Conservation (phyloP, 192 early-diverging fungal genomes). For the Lunasporangiospora selenospora region DNA sequence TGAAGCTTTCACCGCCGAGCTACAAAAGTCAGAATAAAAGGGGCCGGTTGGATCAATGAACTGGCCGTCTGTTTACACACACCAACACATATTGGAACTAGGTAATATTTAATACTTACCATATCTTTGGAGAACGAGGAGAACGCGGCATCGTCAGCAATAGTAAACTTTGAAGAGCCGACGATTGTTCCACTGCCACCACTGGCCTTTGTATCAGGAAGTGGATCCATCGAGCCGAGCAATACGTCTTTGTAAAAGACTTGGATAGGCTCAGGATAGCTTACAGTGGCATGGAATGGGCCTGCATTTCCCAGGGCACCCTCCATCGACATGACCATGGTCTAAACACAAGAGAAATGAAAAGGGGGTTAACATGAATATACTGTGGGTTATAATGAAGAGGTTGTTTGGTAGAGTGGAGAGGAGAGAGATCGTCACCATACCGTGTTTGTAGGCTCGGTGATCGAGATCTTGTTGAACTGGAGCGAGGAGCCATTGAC, state of each 20-base stretch:
- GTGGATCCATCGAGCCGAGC: constrained; percentile 16
- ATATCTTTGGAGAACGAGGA: constrained; percentile 27
- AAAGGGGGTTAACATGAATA: too few species aligned
- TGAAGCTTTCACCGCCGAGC: neutral
- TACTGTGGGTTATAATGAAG: too few species aligned
- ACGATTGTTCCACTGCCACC: neutral
- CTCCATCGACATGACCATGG: constrained; percentile 26
- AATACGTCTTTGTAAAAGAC: constrained; percentile 27
- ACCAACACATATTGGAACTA: too few species aligned
- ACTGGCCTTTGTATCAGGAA: neutral
- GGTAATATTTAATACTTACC: constrained; percentile 11
- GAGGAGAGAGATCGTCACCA: too few species aligned
- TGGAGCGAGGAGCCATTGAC: constrained; percentile 45
- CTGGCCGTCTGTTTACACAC: too few species aligned
- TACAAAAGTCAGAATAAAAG: neutral
- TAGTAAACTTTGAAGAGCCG: neutral
- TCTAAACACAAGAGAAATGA: too few species aligned
- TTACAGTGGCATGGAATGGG: constrained; percentile 46
- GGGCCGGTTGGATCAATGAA: neutral
- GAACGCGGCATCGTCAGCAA: constrained; percentile 4
- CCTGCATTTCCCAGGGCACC: constrained; percentile 47
- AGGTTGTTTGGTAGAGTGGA: too few species aligned
- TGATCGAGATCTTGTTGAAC: constrained; percentile 30
- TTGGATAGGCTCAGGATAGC: constrained; percentile 34
- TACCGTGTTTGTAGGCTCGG: constrained; percentile 18